A percentile compares a stretch with the other conserved stretches of the same genome.
These are phyloP conservation scores for Paraconiothyrium brasiliense DNA, from an alignment of 2,329 filamentous ascomycete genomes.

Conservation along the genomic window DNA sequence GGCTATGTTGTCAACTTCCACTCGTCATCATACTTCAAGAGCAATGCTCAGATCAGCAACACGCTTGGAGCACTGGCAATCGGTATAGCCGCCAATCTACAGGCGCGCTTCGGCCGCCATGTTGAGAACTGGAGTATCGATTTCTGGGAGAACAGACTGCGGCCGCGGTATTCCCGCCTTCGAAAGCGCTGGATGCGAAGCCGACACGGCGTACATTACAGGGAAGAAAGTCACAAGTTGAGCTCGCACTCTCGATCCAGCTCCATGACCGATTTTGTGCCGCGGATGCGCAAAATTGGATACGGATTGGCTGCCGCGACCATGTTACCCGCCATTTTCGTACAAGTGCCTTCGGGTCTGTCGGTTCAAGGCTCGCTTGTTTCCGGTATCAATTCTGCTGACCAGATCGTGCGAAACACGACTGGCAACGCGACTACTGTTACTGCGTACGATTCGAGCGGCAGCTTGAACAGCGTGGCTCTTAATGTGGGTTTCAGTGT, in stretches of 20 bases:
- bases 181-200: conserved; percentile 38
- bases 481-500: conserved; percentile 60
- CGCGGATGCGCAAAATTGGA: conserved; percentile 55
- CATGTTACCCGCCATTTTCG: conserved; percentile 87
- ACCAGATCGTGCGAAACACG: conserved; percentile 62
- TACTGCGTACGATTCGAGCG: conserved; percentile 29
- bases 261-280: conserved; percentile 34
- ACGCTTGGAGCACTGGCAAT: conserved; percentile 80
- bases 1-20: conserved; percentile 83
- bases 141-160: conserved; percentile 62
- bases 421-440: conserved; percentile 55
- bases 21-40: conserved; percentile 70
- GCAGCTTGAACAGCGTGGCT: conserved; percentile 53
- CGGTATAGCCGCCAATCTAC: conserved; percentile 80
- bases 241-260: conserved; percentile 32
- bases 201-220: conserved; percentile 26
- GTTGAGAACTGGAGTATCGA: conserved; percentile 66
- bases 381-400: conserved; percentile 64
- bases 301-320: conserved; percentile 85
- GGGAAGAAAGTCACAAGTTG: conserved; percentile 26
- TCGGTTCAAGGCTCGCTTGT: conserved; percentile 67
- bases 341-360: conserved; percentile 69
- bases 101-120: conserved; percentile 72
- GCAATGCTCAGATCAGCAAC: conserved; percentile 78
- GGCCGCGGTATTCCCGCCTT: conserved; percentile 48